Conservation (phyloP, 2,329 filamentous ascomycete species). For the Ustilaginoidea virens region DNA sequence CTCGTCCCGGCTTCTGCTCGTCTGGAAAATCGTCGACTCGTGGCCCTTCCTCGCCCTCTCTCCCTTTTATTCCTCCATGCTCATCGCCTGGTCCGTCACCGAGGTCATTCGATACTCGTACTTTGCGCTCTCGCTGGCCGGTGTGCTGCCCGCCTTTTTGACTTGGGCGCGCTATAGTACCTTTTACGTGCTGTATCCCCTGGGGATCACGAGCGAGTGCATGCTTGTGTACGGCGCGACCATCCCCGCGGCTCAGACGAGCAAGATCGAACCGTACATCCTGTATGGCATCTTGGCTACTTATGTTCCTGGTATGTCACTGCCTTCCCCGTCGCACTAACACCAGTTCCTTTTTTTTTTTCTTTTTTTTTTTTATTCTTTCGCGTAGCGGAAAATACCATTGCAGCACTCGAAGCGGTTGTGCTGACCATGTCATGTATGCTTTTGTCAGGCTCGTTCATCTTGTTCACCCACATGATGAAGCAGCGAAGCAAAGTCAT, state of each 20-base stretch:
- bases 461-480: constrained; percentile 93
- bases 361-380: constrained; percentile 1
- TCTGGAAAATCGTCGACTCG: constrained; percentile 66
- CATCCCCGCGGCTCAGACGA: constrained; percentile 31
- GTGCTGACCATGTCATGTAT: constrained; percentile 2
- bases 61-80: constrained; percentile 58
- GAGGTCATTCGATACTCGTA: constrained; percentile 90
- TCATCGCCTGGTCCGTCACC: constrained; percentile 76
- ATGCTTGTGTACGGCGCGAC: constrained; percentile 60
- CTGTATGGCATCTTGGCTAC: constrained; percentile 52
- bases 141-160: constrained; percentile 46
- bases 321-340: not conserved
- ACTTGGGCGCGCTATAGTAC: constrained; percentile 83
- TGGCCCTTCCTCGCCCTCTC: constrained; percentile 53
- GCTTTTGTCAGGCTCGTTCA: constrained; percentile 44
- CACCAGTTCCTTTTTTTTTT: constrained; percentile 1
- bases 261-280: constrained; percentile 37
- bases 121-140: constrained; percentile 61
- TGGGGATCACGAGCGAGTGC: constrained; percentile 82
- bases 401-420: too few relatives aligned
- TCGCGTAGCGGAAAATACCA: not conserved
- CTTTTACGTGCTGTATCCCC: constrained; percentile 82
- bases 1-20: constrained; percentile 68
- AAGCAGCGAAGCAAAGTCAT: constrained; percentile 69
- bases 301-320: constrained; percentile 61